Conservation (phyloP, 208 protist species). For the Naegleria fowleri region DNA sequence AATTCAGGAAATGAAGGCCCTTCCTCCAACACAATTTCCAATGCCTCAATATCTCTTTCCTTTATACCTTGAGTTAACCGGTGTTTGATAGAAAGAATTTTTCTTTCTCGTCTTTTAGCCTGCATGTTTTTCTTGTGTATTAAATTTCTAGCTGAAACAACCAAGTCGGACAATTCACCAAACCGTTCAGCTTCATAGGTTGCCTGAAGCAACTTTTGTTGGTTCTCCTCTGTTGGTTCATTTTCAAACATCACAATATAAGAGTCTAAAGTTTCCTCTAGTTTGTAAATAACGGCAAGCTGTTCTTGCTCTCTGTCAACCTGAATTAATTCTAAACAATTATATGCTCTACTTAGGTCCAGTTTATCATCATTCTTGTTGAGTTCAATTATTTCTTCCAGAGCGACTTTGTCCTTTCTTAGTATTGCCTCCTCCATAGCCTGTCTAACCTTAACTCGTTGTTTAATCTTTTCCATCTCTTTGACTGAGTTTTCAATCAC, state of each 20-base stretch:
- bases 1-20: background rate
- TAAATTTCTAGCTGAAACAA: background rate
- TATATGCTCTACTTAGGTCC: background rate
- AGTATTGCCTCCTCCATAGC: background rate
- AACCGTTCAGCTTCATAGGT: background rate
- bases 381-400: background rate
- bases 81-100: background rate
- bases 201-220: background rate
- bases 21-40: background rate
- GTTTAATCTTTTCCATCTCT: background rate
- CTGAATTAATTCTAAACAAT: background rate
- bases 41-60: background rate
- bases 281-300: background rate
- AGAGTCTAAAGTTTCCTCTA: background rate
- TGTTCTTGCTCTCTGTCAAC: background rate
- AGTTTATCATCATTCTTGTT: background rate
- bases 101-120: background rate
- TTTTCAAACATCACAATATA: background rate
- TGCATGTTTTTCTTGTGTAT: background rate
- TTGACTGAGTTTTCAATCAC: background rate
- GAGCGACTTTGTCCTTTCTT: background rate
- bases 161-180: background rate
- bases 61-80: background rate
- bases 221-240: background rate
- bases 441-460: background rate